Base-by-base conservation (phyloP, 2,329 filamentous ascomycete species). In the Fusarium xylarioides region DNA sequence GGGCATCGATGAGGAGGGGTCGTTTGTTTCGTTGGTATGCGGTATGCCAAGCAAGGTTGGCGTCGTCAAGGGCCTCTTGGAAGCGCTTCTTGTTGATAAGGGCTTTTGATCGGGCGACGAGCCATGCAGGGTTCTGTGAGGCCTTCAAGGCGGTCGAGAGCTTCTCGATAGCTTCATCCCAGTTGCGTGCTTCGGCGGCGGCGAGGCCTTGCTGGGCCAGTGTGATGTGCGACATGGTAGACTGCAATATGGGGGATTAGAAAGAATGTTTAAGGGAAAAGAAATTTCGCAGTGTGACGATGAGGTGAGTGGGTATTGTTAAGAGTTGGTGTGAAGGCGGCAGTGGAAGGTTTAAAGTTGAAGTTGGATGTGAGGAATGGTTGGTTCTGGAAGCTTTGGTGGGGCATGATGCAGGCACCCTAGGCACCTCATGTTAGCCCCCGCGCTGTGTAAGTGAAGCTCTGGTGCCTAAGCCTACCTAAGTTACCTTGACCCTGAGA, bases 101-200 rank as follows among this genome's bases (percentile, higher is more conserved):
- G 43, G 94, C 94, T 46, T 91, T 94, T 9, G 94, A 93, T 26
- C 95, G 93, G 74, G 92, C 91, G 71, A 96, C 89, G 70, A 95
- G 92, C 89, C 96, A 98, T 54, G 88, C 83, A 3, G 94, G 92
- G 6, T 93, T 94, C 43, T 85, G 85, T 0, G 91, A 90, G 18
- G 86, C 86, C 68, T 89, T 83, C 38, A 97, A 85, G 11, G 93
- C 94, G 43, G 85, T 82, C 12, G 92, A 92, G 71, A 92, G 92
- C 76, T 91, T 88, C 40, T 85, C 80, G 74, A 97, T 89, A 49
- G 93, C 95, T 52, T 87, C 85, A 10, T 87, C 83, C 81, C 90
- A 95, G 68, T 95, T 87, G 56, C 87, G 87, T 14, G 82, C 84
- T 34, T 89, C 83, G 64, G 94, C 86, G 63, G 94, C 87, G 42